Base-by-base conservation (phyloP, 2,329 filamentous ascomycete species). In the Aspergillus tamarii region DNA sequence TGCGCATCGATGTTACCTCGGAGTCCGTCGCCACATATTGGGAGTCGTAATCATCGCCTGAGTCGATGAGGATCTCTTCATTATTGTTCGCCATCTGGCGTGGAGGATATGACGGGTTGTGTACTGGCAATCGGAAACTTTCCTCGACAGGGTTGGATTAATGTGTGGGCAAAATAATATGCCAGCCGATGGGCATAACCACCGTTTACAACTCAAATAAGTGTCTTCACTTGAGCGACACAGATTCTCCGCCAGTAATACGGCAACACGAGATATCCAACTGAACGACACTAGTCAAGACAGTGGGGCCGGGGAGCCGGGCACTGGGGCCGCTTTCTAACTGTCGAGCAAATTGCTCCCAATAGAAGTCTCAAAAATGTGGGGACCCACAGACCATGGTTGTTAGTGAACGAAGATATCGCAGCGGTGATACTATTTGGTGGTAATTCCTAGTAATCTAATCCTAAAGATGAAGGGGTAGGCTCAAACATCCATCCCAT, bases 1-100 rank as follows among this genome's bases (percentile, higher is more conserved):
- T 57, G n/a, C 55, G 55, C 19, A 56, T 28, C 3, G 53, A 56
- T 12, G 55, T 57, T 28, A 57, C 41, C n/a, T 43, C 19, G 16
- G 41, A 43, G 10, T 43, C 41, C 1, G 41, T 43, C 41, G 41
- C 41, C 19, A 43, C 41, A 43, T 43, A 43, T 10, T 43, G 16
- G 41, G 41, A 21, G 41, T 11, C 41, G 3, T 43, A 43, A n/a
- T 43, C 41, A 21, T 43, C 41, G 3, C 41, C 41, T 0, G 41
- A 43, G 41, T 43, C 41, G 19, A 43, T 19, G 3, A n/a, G 8
- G 9, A 43, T 43, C 19, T 4, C 19, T 4, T 43, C 41, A 4
- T 21, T 5, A 11, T 9, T 21, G 4, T 11, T n/a, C 7, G 19
- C 41, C 41, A 43, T 43, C 8, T 43, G 6, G 19, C 4, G 4